Base-by-base conservation (phyloP, 2,329 filamentous ascomycete genomes). In the Aspergillus cejpii region DNA sequence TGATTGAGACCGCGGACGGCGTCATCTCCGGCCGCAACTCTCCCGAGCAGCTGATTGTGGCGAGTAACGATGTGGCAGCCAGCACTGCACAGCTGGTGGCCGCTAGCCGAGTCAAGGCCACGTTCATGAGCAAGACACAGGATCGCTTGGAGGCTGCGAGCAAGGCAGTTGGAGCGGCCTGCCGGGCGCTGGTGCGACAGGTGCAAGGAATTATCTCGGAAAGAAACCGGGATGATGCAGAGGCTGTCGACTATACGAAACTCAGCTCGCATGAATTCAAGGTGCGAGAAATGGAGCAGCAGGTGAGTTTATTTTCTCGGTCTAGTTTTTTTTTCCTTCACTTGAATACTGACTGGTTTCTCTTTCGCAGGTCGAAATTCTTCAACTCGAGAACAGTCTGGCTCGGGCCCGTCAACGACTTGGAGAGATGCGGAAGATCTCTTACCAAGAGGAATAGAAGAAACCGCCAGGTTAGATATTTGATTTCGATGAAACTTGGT, bases 201-300 rank as follows among this genome's bases (percentile, higher is more conserved):
- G 92, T 98, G 23, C 92, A 97, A 73, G 80, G 77, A 57, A 91
- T 98, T 72, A 97, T 98, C 67, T 84, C 86, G 64, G 85, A 94
- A 68, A 83, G 87, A 60, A 83, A 87, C 64, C 77, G 79, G 50
- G 87, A 88, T 34, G 87, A 91, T 27, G 74, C 73, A 12, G 89
- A 95, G 43, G 75, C 79, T 40, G 81, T 94, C 17, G 92, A 98
- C 67, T 98, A 97, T 69, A 76, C 78, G 34, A 87, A 89, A 72
- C 74, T 98, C 37, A 90, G 87, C 50, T 82, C 85, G 24, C 91
- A 96, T 69, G 92, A 98, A 72, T 97, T 98, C 76, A 98, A 98
- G 78, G 89, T 96, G 41, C 80, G 85, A 58, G 90, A 98, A 73
- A 98, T 98, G 92, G 92, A 98, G 73, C 92, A 98, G 65, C 92